phyloP scores from a whole-genome alignment of 2,329 filamentous ascomycete species.

The Aspergillus pseudoglaucus region DNA sequence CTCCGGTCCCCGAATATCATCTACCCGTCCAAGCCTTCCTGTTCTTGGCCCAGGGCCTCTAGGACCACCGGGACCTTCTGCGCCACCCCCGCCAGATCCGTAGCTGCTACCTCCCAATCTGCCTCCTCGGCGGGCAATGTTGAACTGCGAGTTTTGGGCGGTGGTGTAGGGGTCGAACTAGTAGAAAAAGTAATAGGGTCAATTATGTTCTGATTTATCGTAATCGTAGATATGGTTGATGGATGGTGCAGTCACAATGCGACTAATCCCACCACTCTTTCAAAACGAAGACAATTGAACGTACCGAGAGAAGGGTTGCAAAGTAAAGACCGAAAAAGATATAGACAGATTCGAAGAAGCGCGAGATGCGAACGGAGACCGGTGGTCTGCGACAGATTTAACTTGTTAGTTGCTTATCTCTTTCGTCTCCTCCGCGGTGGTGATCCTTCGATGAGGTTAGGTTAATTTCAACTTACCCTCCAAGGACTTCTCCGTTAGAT shows the following conservation, averaged over 20 bases:
- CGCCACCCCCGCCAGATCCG: slow-evolving; percentile 22
- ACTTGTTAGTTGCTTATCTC: slow-evolving; percentile 1
- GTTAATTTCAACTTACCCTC: slow-evolving; percentile 20
- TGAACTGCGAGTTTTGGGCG: slow-evolving; percentile 42
- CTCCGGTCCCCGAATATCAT: slow-evolving; percentile 44
- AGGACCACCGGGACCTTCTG: slow-evolving; percentile 12
- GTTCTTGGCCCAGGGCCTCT: slow-evolving; percentile 13
- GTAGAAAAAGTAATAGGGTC: slow-evolving; percentile 4
- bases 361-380: slow-evolving; percentile 36
- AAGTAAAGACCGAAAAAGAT: slow-evolving; percentile 45
- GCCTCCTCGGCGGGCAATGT: slow-evolving; percentile 28
- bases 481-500: slow-evolving; percentile 34
- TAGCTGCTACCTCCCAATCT: slow-evolving; percentile 14
- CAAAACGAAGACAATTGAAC: slow-evolving; percentile 7
- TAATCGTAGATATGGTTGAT: too few species aligned
- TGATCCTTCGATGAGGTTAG: not conserved
- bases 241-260: too few species aligned
- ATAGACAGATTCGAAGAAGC: slow-evolving; percentile 38
- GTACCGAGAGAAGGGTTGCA: slow-evolving; percentile 43
- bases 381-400: slow-evolving; percentile 33
- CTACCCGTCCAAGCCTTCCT: slow-evolving; percentile 39
- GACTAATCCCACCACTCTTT: not conserved
- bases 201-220: slow-evolving; percentile 5
- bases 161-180: slow-evolving; percentile 43
- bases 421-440: not conserved